Base-by-base conservation (phyloP, 2,329 filamentous ascomycete species). In the Colletotrichum sublineola region DNA sequence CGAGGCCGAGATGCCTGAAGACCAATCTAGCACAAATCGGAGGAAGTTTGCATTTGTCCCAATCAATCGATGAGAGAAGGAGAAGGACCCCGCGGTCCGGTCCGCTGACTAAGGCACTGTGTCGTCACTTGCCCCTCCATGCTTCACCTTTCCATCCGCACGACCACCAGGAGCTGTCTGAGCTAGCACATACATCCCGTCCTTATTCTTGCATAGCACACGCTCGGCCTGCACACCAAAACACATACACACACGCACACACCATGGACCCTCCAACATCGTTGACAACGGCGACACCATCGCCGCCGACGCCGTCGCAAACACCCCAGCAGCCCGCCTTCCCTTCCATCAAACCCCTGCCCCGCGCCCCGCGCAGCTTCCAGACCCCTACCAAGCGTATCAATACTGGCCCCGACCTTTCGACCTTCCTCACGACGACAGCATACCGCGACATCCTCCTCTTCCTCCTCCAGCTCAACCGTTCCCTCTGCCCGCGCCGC, bases 381-480 rank as follows among this genome's bases (percentile, higher is more conserved):
- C 79, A 85, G 64, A 84, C 85, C 53, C 96, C 96, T 0, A 79
- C 81, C 68, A 99, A 98, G 82, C 87, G 87, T 78, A 99, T 99
- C 83, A 88, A 97, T 82, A 93, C 96, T 77, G 92, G 92, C 68
- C 85, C 91, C 72, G 95, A 98, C 86, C 93, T 99, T 67, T 82
- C 89, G 29, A 89, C 88, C 74, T 99, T 98, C 81, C 89, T 97
- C 65, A 88, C 87, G 11, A 95, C 94, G 61, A 90, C 89, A 76
- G 96, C 94, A 56, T 98, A 98, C 83, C 88, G 90, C 71, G 94
- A 98, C 79, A 93, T 99, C 66, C 93, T 94, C 81, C 88, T 90
- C 58, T 98, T 97, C 80, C 85, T 98, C 58, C 87, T 97, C 75
- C 96, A 98, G 83, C 90, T 99, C 61, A 98, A 97, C 81, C 90